A percentile compares a stretch with the other conserved stretches of the same genome.
Evolutionary conservation across 768 basidiomycete species (phyloP).

Genomic region (Crepidotus variabilis): DNA sequence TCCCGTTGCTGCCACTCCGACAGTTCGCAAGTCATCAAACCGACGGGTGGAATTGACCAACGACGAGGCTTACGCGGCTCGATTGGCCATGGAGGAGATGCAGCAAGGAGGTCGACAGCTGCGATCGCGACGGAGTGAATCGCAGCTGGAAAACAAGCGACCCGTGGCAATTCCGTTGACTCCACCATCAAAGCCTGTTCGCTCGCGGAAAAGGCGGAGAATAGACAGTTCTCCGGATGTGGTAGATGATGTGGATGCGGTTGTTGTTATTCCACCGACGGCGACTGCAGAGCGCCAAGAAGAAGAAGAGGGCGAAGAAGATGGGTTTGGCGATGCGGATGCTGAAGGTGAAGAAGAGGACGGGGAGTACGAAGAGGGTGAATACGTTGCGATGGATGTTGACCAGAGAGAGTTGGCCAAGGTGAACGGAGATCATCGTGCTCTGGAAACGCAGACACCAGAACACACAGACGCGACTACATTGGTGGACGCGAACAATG

Average conservation of each 20-base stretch:
- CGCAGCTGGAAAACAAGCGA: slow-evolving; percentile 12
- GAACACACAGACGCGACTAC: slow-evolving; percentile 9
- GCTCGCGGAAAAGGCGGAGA: slow-evolving; percentile 43
- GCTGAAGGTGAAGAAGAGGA: slow-evolving; percentile 9
- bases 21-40: neutral
- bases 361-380: slow-evolving; percentile 3
- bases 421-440: slow-evolving; percentile 12
- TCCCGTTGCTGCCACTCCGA: neutral
- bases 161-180: slow-evolving; percentile 4
- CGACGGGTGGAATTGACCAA: slow-evolving; percentile 9
- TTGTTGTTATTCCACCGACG: neutral
- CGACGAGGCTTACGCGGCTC: slow-evolving; percentile 23
- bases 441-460: slow-evolving; percentile 8
- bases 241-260: slow-evolving; percentile 13
- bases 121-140: slow-evolving; percentile 20
- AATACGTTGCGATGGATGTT: slow-evolving; percentile 1
- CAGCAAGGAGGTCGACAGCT: slow-evolving; percentile 26
- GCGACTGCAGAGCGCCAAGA: slow-evolving; percentile 10
- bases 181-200: slow-evolving; percentile 5
- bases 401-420: slow-evolving; percentile 5
- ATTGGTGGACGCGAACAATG: slow-evolving; percentile 7
- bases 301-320: slow-evolving; percentile 17
- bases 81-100: slow-evolving; percentile 28
- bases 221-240: slow-evolving; percentile 35
- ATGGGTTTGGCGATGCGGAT: neutral